Percentiles rank a stretch among this genome's conserved stretches.
phyloP scores from a whole-genome alignment of 208 protist species.

The Kentomonas sorsogonicus region DNA sequence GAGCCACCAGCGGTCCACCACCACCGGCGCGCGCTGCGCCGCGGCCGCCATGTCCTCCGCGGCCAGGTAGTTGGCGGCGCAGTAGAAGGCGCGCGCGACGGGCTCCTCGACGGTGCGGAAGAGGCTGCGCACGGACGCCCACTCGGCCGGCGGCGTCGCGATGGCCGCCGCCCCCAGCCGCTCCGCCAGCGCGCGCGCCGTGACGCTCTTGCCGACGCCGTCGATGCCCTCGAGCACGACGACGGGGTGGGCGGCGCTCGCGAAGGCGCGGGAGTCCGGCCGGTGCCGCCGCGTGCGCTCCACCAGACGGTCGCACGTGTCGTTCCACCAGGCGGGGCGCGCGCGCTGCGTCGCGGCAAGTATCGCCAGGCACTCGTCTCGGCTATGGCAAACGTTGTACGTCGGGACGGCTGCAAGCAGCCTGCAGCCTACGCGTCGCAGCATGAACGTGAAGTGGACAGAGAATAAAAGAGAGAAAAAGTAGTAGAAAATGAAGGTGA shows the following conservation, averaged over 20 bases:
- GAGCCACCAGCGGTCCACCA: conserved; percentile 78
- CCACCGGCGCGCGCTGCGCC: conserved; percentile 14
- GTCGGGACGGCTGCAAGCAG: no score
- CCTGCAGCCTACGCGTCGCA: conserved; percentile 19
- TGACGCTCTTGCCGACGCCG: conserved; percentile 60
- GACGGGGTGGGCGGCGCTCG: conserved; percentile 15
- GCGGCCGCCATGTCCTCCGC: conserved; percentile 21
- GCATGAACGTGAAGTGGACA: no score
- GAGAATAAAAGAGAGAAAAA: no score
- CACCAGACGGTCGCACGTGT: conserved; percentile 34
- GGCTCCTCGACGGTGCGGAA: conserved; percentile 38
- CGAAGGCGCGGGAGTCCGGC: background rate
- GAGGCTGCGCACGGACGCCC: conserved; percentile 25
- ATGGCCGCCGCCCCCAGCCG: conserved; percentile 28
- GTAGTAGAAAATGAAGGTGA: conserved; percentile 6
- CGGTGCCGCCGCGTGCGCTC: background rate
- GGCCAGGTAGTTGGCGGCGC: conserved; percentile 62
- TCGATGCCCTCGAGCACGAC: conserved; percentile 67
- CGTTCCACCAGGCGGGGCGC: conserved; percentile 51
- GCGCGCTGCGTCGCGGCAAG: conserved; percentile 24
- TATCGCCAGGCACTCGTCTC: conserved; percentile 28
- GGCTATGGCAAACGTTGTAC: conserved; percentile 43
- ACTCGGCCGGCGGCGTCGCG: conserved; percentile 43
- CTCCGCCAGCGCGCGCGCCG: conserved; percentile 32
- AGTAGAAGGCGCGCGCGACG: conserved; percentile 60